Conservation (phyloP, 768 basidiomycete species). For the Pleurotus ostreatus region DNA sequence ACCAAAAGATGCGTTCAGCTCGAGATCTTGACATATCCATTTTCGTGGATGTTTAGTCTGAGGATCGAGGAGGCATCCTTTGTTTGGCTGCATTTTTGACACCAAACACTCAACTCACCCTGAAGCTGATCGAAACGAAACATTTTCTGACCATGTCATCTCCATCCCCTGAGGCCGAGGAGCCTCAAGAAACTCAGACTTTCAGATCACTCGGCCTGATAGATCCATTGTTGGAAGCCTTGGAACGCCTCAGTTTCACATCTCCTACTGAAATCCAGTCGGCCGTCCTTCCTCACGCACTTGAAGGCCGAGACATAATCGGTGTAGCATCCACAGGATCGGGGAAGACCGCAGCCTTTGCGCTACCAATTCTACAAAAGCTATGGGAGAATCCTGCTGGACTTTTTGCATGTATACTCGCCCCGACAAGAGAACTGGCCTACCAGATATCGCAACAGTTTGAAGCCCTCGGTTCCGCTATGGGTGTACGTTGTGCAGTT, state of each 20-base stretch:
- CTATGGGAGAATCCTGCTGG: constrained; percentile 95
- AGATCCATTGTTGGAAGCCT: constrained; percentile 81
- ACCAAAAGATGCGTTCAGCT: not conserved
- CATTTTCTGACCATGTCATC: constrained; percentile 1
- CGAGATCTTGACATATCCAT: not conserved
- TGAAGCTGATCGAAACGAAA: not conserved
- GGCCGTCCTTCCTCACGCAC: constrained; percentile 79
- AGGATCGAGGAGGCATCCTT: not conserved
- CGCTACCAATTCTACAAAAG: constrained; percentile 91
- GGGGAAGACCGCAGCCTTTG: constrained; percentile 97
- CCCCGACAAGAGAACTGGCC: constrained; percentile 97
- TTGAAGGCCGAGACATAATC: constrained; percentile 93
- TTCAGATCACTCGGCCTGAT: constrained; percentile 89
- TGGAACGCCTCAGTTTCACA: constrained; percentile 77
- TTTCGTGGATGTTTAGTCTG: no score
- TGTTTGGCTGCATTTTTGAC: not conserved
- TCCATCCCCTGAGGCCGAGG: constrained; percentile 13
- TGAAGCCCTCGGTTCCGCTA: constrained; percentile 83
- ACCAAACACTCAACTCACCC: not conserved
- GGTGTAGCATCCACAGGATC: constrained; percentile 98
- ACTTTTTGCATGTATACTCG: constrained; percentile 88
- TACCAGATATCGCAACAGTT: constrained; percentile 99
- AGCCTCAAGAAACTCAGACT: constrained; percentile 37
- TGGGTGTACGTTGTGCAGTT: constrained; percentile 88
- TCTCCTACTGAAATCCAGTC: constrained; percentile 89